Conservation (phyloP, 1,284 basidiomycete species). For the Ceraceosorus guamensis region DNA sequence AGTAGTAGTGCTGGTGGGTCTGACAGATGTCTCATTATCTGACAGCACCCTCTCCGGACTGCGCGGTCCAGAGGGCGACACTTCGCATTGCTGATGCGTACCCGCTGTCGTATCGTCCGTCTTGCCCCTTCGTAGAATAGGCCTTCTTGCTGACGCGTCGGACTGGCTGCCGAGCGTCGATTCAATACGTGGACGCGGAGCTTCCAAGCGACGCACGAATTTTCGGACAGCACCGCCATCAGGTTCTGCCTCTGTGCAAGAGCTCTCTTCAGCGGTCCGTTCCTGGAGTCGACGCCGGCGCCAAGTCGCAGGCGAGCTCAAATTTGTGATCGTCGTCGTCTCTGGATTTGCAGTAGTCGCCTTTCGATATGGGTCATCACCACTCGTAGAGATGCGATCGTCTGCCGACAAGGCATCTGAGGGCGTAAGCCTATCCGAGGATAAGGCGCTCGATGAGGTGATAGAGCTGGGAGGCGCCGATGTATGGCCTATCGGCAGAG, state of each 20-base stretch:
- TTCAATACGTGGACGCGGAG: not conserved
- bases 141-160: constrained; percentile 7
- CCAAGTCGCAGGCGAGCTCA: not conserved
- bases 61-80: not conserved
- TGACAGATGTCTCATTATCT: not conserved
- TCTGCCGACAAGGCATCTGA: no score
- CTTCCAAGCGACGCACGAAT: constrained; percentile 24
- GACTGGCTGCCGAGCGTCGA: no score
- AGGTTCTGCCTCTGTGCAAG: constrained; percentile 31
- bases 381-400: no score
- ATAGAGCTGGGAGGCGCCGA: no score
- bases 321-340: no score
- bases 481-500: no score
- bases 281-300: not conserved
- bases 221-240: constrained; percentile 14
- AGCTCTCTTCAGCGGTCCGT: constrained; percentile 24
- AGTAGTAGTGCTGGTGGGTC: no score
- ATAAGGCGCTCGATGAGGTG: no score
- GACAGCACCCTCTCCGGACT: not conserved
- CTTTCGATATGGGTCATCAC: no score
- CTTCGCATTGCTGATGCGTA: no score
- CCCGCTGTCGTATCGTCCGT: constrained; percentile 20
- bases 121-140: constrained; percentile 65
- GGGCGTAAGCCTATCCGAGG: no score
- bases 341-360: no score